These are phyloP conservation scores for Phoma sp. DNA, from an alignment of 2,329 filamentous ascomycete genomes.

Conservation along the genomic window DNA sequence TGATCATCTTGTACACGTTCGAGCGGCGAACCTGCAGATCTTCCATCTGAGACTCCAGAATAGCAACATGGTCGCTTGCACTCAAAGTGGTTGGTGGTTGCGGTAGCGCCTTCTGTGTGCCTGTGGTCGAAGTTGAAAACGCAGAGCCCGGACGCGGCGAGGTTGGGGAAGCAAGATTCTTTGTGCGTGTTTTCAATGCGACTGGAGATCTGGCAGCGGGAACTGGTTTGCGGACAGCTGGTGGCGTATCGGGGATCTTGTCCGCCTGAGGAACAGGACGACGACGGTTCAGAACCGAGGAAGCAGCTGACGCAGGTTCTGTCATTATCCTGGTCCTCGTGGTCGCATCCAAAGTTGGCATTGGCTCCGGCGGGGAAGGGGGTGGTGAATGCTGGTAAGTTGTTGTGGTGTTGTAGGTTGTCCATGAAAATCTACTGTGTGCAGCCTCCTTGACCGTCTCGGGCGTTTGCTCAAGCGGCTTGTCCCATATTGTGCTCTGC, in stretches of 20 bases:
- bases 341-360: constrained; percentile 31
- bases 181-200: constrained; percentile 23
- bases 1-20: constrained; percentile 47
- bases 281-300: constrained; percentile 42
- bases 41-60: constrained; percentile 49
- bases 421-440: constrained; percentile 40
- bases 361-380: constrained; percentile 49
- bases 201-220: constrained; percentile 25
- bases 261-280: constrained; percentile 39
- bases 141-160: constrained; percentile 33
- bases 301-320: constrained; percentile 34
- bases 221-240: constrained; percentile 37
- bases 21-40: constrained; percentile 46
- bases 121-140: constrained; percentile 31
- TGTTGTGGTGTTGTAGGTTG: constrained; percentile 44
- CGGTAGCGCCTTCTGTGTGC: constrained; percentile 47
- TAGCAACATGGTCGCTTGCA: constrained; percentile 45
- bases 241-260: constrained; percentile 20
- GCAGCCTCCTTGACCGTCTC: constrained; percentile 28
- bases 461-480: constrained; percentile 32
- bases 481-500: constrained; percentile 29
- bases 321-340: constrained; percentile 26
- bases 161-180: constrained; percentile 19
- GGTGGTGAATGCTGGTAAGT: constrained; percentile 52
- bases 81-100: constrained; percentile 43